Evolutionary conservation across 768 basidiomycete species (phyloP), one percentile per base, ranked within the genome.

Genomic region (Trametes cingulata): DNA sequence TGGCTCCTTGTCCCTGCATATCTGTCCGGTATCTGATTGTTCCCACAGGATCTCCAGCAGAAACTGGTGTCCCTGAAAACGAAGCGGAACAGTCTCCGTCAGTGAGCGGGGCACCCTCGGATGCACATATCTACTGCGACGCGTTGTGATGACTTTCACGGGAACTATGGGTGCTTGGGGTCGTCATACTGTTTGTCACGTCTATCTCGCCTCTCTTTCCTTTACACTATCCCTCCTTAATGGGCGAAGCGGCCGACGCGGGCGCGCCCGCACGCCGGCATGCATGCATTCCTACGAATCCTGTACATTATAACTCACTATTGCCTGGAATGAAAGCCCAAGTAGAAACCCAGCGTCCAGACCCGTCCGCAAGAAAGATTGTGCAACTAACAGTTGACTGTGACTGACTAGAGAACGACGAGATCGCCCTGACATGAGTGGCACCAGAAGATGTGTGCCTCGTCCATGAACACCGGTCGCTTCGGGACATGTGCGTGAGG

Each of bases 381-480:
- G 19, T 39, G 19, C 14, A 49, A 6, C 19, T n/a, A 15, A 33
- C n/a, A n/a, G n/a, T 40, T 25, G 50, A 57, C 25, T 39, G 25
- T 37, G 51, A 22, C 1, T 61, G 56, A 51, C 65, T 74, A 90
- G 59, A 94, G 74, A 61, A 93, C 85, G 40, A 94, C 89, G 40
- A 93, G 74, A 72, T 94, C 91, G 47, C 91, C 91, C 49, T 76
- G 78, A 78, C 91, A 94, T 19, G 88, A 84, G 68, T 85, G 81
- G 75, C 91, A 94, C 91, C 92, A 94, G 75, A 94, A 93, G 17
- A 94, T 84, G 70, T 93, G 91, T 25, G 91, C 85, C 65, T 93
- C 91, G 67, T 94, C 92, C 76, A 93, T 76, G 69, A 93, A 93
- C 68, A 91, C 90, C 3, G 88, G 80, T 52, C 87, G 84, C 58